phyloP scores from a whole-genome alignment of 305 asterid species.

The Fraxinus sp. region DNA sequence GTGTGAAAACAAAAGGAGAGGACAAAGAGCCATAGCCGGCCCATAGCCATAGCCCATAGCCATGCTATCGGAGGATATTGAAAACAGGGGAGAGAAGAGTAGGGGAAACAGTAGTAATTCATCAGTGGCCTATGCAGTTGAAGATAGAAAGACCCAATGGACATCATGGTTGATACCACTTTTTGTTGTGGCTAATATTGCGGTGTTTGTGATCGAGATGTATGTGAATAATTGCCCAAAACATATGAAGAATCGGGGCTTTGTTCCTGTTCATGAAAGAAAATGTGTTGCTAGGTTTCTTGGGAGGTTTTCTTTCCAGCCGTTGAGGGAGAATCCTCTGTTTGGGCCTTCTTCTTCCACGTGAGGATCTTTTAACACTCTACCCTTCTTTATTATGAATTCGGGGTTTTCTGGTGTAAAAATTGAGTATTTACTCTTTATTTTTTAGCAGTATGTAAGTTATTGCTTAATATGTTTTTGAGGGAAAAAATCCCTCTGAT shows the following conservation, averaged over 20 bases:
- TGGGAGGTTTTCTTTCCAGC: conserved; percentile 81
- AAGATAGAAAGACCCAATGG: conserved; percentile 54
- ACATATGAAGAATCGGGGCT: conserved; percentile 25
- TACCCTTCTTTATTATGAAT: neutral
- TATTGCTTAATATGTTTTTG: neutral
- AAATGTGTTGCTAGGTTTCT: conserved; percentile 68
- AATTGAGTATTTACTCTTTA: neutral
- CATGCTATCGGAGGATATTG: conserved; percentile 57
- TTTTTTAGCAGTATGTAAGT: neutral
- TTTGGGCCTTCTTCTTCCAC: conserved; percentile 84
- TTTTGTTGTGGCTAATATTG: conserved; percentile 59
- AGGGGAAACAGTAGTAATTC: conserved; percentile 23
- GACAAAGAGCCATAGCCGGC: neutral
- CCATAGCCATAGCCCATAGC: neutral
- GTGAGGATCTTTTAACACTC: conserved; percentile 40
- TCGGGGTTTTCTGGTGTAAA: neutral
- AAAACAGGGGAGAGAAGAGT: conserved; percentile 44
- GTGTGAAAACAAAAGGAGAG: neutral
- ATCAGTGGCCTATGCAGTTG: conserved; percentile 22
- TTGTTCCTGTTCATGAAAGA: conserved; percentile 7
- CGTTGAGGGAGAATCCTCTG: conserved; percentile 68
- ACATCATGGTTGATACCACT: conserved; percentile 76
- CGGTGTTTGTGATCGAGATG: conserved; percentile 64
- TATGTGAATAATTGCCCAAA: conserved; percentile 69
- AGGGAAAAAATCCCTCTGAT: neutral